Evolutionary conservation across 1,139 yeast species (phyloP).

Genomic region (Candida glucosophila): DNA sequence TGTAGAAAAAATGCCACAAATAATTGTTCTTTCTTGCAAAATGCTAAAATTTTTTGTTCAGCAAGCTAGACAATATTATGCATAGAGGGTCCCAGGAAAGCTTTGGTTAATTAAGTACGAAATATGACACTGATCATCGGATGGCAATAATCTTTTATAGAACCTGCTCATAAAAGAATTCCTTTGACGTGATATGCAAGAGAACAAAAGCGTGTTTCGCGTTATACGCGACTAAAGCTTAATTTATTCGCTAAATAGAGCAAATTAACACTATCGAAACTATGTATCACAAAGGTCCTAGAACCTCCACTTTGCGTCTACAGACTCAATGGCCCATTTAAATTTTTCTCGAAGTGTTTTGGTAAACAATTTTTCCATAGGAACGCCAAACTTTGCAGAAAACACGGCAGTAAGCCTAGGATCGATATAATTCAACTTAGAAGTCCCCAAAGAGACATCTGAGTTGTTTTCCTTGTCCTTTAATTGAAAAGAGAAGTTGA

Average conservation of each 20-base stretch:
- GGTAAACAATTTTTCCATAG: conserved; percentile 86
- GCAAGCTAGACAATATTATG: too few species aligned
- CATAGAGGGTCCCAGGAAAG: too few species aligned
- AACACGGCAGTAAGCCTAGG: conserved; percentile 89
- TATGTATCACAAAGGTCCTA: conserved; percentile 13
- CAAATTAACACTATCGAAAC: background rate
- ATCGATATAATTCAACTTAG: conserved; percentile 91
- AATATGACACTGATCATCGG: too few species aligned
- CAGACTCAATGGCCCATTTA: conserved; percentile 92
- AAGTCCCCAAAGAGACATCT: conserved; percentile 86
- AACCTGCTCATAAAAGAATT: conserved; percentile 2
- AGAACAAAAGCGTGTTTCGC: too few species aligned
- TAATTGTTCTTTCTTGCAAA: too few species aligned
- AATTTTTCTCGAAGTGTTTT: conserved; percentile 88
- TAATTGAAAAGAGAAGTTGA: conserved; percentile 61
- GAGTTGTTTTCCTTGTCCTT: conserved; percentile 93
- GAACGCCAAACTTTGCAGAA: conserved; percentile 78
- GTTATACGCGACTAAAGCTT: too few species aligned
- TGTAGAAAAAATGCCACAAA: too few species aligned
- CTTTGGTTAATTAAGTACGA: too few species aligned
- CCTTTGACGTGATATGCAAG: conserved; percentile 1
- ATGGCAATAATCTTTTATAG: too few species aligned
- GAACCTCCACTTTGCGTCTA: conserved; percentile 82
- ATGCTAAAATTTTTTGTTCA: too few species aligned
- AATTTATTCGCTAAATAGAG: background rate